Conservation (phyloP, 2,329 filamentous ascomycete genomes). For the Exophiala sideris region DNA sequence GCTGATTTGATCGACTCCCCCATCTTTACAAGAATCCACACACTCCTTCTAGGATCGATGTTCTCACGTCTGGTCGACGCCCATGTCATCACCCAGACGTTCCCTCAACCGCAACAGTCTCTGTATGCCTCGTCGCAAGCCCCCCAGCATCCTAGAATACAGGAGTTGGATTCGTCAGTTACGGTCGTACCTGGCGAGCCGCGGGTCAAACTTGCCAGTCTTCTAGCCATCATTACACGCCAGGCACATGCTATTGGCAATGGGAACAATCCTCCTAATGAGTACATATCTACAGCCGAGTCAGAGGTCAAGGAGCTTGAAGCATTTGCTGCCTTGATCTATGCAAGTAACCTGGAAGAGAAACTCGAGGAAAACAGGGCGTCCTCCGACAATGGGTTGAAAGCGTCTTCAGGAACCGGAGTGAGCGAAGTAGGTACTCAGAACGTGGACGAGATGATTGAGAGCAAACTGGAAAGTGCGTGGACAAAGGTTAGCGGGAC, state of each 20-base stretch:
- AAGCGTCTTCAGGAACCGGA: conserved; percentile 17
- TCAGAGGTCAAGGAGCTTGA: conserved; percentile 47
- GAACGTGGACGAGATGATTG: conserved; percentile 25
- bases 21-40: conserved; percentile 80
- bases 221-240: conserved; percentile 82
- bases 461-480: conserved; percentile 28
- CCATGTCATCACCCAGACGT: conserved; percentile 75
- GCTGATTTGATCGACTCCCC: conserved; percentile 94
- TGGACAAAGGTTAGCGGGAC: conserved; percentile 27
- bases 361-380: conserved; percentile 20
- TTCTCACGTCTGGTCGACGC: conserved; percentile 81
- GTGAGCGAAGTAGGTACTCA: conserved; percentile 20
- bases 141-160: conserved; percentile 32
- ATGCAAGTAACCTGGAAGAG: conserved; percentile 45
- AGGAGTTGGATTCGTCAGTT: conserved; percentile 40
- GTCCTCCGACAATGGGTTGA: conserved; percentile 14
- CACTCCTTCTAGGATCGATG: conserved; percentile 77
- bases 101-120: conserved; percentile 54
- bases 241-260: conserved; percentile 88
- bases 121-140: conserved; percentile 47
- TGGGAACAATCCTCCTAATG: conserved; percentile 50
- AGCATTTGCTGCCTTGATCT: conserved; percentile 49
- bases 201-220: conserved; percentile 76
- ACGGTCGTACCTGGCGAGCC: conserved; percentile 42
- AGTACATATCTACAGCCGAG: conserved; percentile 45